phyloP scores from a whole-genome alignment of 768 basidiomycete species.

The Tricholoma hemisulphureum region DNA sequence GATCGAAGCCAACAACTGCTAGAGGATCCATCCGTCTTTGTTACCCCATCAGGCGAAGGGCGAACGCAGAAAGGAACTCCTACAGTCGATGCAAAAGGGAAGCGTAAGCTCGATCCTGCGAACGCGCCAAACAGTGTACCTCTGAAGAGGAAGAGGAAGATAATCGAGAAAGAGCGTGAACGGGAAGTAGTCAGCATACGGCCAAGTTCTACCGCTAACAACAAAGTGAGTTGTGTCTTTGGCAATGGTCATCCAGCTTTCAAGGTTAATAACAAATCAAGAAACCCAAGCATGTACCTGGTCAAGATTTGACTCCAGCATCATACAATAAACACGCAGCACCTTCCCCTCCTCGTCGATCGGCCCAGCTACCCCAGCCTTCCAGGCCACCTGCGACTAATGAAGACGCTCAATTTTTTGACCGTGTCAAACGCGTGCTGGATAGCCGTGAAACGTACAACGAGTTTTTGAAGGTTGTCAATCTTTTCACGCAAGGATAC shows the following conservation, averaged over 20 bases:
- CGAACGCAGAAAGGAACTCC: constrained; percentile 38
- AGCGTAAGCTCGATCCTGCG: constrained; percentile 45
- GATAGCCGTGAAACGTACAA: constrained; percentile 79
- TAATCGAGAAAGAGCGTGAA: constrained; percentile 47
- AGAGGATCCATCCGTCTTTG: constrained; percentile 37
- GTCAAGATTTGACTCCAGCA: constrained; percentile 38
- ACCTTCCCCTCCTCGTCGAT: constrained; percentile 25
- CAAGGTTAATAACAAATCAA: constrained; percentile 19
- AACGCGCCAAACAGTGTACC: constrained; percentile 42
- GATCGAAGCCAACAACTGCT: constrained; percentile 51
- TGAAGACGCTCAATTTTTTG: constrained; percentile 81
- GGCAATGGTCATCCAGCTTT: constrained; percentile 8
- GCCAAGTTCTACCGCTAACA: constrained; percentile 28
- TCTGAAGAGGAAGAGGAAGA: constrained; percentile 70
- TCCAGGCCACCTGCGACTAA: constrained; percentile 27
- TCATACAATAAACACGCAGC: constrained; percentile 40
- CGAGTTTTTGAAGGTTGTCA: constrained; percentile 93
- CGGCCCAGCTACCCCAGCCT: constrained; percentile 25
- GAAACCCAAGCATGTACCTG: constrained; percentile 39
- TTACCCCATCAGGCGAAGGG: constrained; percentile 19
- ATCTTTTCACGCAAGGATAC: constrained; percentile 91
- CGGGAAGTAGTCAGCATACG: constrained; percentile 36
- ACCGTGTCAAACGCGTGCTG: constrained; percentile 75
- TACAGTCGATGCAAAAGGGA: constrained; percentile 36
- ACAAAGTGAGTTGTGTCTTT: constrained; percentile 36